Percentiles rank a stretch among this genome's conserved stretches.
Evolutionary conservation across 148 eudicot genomes (phyloP).

Genomic region (Chenopodium quinoa): DNA sequence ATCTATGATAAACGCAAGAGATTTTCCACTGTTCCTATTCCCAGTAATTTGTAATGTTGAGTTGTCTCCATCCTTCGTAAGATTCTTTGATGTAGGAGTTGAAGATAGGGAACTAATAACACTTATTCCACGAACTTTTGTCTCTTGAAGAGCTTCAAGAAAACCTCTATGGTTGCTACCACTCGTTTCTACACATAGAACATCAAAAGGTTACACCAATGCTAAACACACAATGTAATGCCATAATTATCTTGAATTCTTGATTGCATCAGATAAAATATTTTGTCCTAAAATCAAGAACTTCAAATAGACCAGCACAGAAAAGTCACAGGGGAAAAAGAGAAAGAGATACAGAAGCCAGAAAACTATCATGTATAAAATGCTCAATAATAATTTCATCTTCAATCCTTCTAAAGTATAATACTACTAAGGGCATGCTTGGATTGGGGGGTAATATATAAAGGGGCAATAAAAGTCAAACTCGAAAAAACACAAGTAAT

Average conservation of each 20-base stretch:
- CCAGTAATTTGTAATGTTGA: conserved; percentile 11
- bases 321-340: too few relatives aligned
- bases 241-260: not conserved
- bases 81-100: conserved; percentile 20
- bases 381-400: too few relatives aligned
- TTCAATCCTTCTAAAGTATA: too few relatives aligned
- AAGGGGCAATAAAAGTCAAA: too few relatives aligned
- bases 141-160: conserved; percentile 33
- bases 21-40: conserved; percentile 8
- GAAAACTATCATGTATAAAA: too few relatives aligned
- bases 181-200: conserved; percentile 28
- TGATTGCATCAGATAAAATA: not conserved
- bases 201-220: not conserved
- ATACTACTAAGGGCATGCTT: too few relatives aligned
- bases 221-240: not conserved
- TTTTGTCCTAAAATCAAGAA: not conserved
- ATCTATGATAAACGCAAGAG: conserved; percentile 9
- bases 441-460: too few relatives aligned
- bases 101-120: conserved; percentile 15
- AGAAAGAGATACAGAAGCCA: too few relatives aligned
- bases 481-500: too few relatives aligned
- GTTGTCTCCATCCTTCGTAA: conserved; percentile 14
- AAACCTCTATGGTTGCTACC: conserved; percentile 34
- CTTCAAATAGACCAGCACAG: not conserved
- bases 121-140: conserved; percentile 21